Evolutionary conservation across 306 rosid species (phyloP), one percentile per base, ranked within the genome.

Genomic region (Vicia villosa): DNA sequence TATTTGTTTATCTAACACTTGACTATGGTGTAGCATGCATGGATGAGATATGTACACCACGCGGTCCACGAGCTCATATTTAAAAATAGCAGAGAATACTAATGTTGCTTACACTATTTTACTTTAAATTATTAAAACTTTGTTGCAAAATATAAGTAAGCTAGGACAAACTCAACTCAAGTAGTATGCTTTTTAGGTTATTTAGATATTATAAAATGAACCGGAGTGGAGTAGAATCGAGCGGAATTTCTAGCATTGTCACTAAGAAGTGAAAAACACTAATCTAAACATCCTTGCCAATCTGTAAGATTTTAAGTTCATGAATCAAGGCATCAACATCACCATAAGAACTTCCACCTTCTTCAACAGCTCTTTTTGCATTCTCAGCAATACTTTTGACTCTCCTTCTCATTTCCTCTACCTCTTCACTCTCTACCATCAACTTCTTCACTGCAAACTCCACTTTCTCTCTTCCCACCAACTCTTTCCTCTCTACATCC

Each of bases 361-460:
- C 66, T 42, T 79, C 77, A n/a, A 86, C 81, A 24, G 90, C 92
- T 63, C 57, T 85, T 45, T 7, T 82, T 0, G 87, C 96, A 63
- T 72, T 73, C 20, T 47, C 83, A 2, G 75, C 80, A 41, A 78
- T 57, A 10, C 66, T 78, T 26, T 17, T 51, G 0, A 79, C 89
- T 66, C 88, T 46, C 10, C 34, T 75, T 49, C 91, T 85, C 82
- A 86, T 86, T 56, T 47, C 75, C 57, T 52, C 86, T 4, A 58
- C 78, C 66, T 83, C 91, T 3, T 75, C 86, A 4, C 82, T 85
- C 37, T 69, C 79, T 7, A 14, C 81, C 85, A 88, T 85, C 54
- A 91, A 10, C 69, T 58, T 74, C 59, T 72, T 79, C 81, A 49
- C 55, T 50, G 56, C 56, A 16, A 50, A 50, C 56, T 17, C 56